phyloP scores from a whole-genome alignment of 2,329 filamentous ascomycete genomes.

The Dactylellina parvicollis region DNA sequence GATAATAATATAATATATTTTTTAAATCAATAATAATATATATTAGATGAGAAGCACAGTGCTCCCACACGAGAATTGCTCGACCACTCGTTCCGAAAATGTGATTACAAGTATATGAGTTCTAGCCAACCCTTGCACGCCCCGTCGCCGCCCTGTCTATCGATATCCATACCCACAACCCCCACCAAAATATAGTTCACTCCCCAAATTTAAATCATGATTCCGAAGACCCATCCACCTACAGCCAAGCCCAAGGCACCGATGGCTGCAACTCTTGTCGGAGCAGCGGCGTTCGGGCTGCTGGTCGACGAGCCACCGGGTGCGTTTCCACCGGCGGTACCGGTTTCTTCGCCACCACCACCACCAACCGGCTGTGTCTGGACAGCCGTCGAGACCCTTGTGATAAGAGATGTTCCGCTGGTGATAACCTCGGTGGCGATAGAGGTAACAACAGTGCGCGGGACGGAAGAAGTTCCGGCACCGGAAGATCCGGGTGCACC shows the following conservation, averaged over 20 bases:
- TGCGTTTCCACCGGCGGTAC: background rate
- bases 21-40: too few relatives aligned
- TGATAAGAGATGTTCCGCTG: background rate
- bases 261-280: constrained; percentile 23
- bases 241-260: constrained; percentile 31
- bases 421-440: constrained; percentile 2
- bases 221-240: constrained; percentile 39
- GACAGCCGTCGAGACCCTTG: background rate
- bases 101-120: background rate
- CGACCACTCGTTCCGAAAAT: background rate
- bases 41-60: too few relatives aligned
- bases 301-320: background rate
- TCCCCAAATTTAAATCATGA: constrained; percentile 17
- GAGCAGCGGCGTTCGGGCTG: constrained; percentile 31
- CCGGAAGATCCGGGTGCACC: background rate
- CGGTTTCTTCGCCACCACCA: background rate
- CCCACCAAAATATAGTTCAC: background rate
- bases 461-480: background rate
- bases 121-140: background rate
- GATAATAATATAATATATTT: too few relatives aligned
- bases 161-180: background rate
- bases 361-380: background rate
- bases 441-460: background rate
- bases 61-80: too few relatives aligned
- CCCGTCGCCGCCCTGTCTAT: background rate